Evolutionary conservation across 306 rosid species (phyloP).

Genomic region (Fagus crenata): DNA sequence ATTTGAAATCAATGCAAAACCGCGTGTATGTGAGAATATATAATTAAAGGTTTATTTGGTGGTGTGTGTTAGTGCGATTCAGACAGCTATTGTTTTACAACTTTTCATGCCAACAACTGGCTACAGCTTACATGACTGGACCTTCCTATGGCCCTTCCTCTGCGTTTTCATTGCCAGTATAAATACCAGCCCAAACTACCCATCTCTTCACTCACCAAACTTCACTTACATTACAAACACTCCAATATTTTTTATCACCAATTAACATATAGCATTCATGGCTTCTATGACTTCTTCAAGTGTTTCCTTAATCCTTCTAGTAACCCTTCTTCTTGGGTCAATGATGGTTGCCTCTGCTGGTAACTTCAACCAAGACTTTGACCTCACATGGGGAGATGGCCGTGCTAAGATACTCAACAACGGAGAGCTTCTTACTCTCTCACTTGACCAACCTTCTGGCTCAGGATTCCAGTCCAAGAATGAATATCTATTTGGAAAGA

Average conservation of each 20-base stretch:
- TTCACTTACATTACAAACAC: background rate
- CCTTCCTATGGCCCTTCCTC: background rate
- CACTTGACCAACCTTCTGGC: constrained; percentile 60
- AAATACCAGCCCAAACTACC: background rate
- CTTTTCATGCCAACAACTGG: background rate
- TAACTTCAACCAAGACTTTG: constrained; percentile 50
- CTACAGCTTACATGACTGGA: background rate
- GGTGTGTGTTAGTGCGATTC: background rate
- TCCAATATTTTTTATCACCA: background rate
- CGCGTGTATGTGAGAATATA: background rate
- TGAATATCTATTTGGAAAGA: constrained; percentile 59
- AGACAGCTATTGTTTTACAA: background rate
- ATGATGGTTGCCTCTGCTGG: constrained; percentile 35
- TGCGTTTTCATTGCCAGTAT: background rate
- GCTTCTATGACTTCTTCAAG: constrained; percentile 18
- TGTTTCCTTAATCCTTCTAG: constrained; percentile 3
- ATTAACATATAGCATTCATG: constrained; percentile 20
- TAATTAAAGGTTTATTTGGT: background rate
- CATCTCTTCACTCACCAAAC: background rate
- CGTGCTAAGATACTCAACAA: constrained; percentile 63
- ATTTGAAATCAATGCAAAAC: background rate
- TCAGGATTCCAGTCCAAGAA: constrained; percentile 69
- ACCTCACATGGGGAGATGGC: constrained; percentile 69
- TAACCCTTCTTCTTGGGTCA: constrained; percentile 28
- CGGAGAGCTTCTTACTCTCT: constrained; percentile 54